Base-by-base conservation (phyloP, 768 basidiomycete genomes). In the Suillus paluster region DNA sequence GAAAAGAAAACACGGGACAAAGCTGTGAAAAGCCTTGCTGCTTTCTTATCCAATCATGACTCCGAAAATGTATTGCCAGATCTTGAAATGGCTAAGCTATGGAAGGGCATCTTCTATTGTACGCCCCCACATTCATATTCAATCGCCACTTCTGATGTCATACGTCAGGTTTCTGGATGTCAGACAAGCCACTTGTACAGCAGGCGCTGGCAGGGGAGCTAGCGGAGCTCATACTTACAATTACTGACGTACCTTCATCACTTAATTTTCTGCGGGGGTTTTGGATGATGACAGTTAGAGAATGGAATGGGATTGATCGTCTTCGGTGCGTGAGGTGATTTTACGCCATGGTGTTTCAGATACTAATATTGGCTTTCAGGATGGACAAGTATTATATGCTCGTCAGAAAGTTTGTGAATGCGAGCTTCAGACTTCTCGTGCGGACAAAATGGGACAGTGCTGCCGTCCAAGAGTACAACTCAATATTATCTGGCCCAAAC, bases 81-180 rank as follows among this genome's bases (percentile, higher is more conserved):
- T 60, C 62, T 80, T 33, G 95, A 98, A 70, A 90, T 97, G 88
- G 84, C 86, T 64, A 97, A 95, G 75, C 75, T 99, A 34, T 99
- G 97, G 97, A 98, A 99, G 74, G 97, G 96, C 1, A 85, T 99
- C 56, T 99, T 97, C 75, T 99, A 97, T 75, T 97, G 96, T 95
- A 64, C 66, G 87, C 75, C 6, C 38, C 44, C 15, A 25, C 21
- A 27, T 46, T 6, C 25, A 30, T 23, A 38, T 3, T 30, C 50
- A 36, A 4, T 19, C 36, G 30, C 45, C 53, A 58, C 34, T n/a
- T 8, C 41, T 65, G 61, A 68, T 8, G 15, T 41, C 61, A 33
- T 44, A 0, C 33, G 4, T 5, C 44, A 97, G 96, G 97, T 73
- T 99, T 95, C 77, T 99, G 97, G 96, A 98, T 98, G 95, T 98